Base-by-base conservation (phyloP, 192 early-diverging fungal genomes). In the Phycomyces nitens region DNA sequence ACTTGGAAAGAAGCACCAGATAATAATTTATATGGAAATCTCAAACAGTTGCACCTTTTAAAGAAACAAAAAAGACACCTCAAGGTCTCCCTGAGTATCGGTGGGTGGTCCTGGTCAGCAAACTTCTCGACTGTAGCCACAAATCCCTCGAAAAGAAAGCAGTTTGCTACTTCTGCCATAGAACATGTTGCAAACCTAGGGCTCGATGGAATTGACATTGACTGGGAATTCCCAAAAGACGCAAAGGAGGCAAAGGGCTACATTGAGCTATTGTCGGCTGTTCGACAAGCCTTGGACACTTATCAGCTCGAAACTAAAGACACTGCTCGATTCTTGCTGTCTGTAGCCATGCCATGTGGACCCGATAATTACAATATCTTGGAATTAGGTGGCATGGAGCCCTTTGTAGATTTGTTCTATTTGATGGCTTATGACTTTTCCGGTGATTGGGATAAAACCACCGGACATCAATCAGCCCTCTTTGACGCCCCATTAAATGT, bases 391-490 rank as follows among this genome's bases (percentile, higher is more conserved):
- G 81, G 81, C 54, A 88, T 89, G 78, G 78, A 81, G 7, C 77
- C 79, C 21, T 84, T 84, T 40, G 80, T 90, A 29, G 88, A 94
- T 72, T 64, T 78, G 18, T 89, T 98, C 79, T 92, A 95, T 67
- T 68, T 98, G 47, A 99, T 99, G 97, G 83, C 93, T 3, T 98
- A 97, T 72, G 92, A 93, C 70, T 84, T 85, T 51, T 70, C 80
- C 0, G 87, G 88, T 1, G 69, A 80, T 24, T 89, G 92, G 88
- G 87, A 86, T 24, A 11, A 23, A 12, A 60, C 62, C 18, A 76
- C 92, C 2, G 91, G 87, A 21, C 97, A 98, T 74, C 97, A 99
- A 60, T 82, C 94, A 56, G 92, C 94, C 67, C 74, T 98, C 58
- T 84, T 84, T 18, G 77, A 85, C 6, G 82, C 82, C 39, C 75